Percentiles rank a stretch among this genome's conserved stretches.
phyloP scores from a whole-genome alignment of 2,329 filamentous ascomycete species.

The Aspergillus proliferans region DNA sequence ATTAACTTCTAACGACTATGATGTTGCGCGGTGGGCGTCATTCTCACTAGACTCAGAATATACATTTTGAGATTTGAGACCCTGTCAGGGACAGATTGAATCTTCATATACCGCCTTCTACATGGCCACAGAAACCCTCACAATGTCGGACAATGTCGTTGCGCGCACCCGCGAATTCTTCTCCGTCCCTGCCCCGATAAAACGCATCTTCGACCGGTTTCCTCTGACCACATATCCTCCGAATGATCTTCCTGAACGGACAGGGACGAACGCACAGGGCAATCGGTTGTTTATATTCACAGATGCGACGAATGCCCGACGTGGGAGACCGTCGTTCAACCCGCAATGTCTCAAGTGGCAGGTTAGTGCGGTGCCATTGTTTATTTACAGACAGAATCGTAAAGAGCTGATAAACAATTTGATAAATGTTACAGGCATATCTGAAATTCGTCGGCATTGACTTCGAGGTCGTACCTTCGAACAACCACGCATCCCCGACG shows the following conservation, averaged over 20 bases:
- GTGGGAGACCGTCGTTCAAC: conserved; percentile 72
- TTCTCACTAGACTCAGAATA: not conserved
- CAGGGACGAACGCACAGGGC: conserved; percentile 41
- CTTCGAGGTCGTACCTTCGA: conserved; percentile 64
- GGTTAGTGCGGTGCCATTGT: conserved; percentile 46
- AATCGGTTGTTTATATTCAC: conserved; percentile 73
- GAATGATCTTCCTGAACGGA: conserved; percentile 66
- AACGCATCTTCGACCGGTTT: conserved; percentile 75
- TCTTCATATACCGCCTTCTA: not conserved
- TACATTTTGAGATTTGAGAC: not conserved
- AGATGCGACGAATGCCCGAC: conserved; percentile 54
- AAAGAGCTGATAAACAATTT: not conserved
- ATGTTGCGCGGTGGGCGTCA: too few species aligned
- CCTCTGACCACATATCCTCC: conserved; percentile 69
- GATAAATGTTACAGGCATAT: conserved; percentile 59
- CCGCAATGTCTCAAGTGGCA: conserved; percentile 95
- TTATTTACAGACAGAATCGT: not conserved
- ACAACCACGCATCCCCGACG: conserved; percentile 86
- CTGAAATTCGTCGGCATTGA: conserved; percentile 68
- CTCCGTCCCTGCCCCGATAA: conserved; percentile 62
- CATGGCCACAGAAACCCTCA: conserved; percentile 24
- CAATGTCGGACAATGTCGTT: conserved; percentile 17
- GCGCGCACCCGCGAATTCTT: conserved; percentile 28
- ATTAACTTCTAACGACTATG: not conserved
- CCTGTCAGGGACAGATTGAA: not conserved